Evolutionary conservation across 2,329 filamentous ascomycete species (phyloP), one percentile per base, ranked within the genome.

Genomic region (Paecilomyces variotii): DNA sequence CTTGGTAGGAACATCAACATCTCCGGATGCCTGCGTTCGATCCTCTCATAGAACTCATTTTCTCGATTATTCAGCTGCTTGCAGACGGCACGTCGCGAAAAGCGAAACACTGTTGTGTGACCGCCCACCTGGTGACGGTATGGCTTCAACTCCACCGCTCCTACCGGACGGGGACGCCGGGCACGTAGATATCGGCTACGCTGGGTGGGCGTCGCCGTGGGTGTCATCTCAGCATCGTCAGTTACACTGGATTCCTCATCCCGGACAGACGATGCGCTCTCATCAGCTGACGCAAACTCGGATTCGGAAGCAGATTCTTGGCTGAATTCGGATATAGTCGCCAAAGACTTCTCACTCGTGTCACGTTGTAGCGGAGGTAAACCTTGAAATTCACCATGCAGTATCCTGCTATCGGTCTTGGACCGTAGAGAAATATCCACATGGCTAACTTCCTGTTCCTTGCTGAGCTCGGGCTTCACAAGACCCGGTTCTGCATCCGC

Each of bases 31-130:
- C 90, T 86, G 68, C 85, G 86, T 78, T 99, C 94, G 67, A 97
- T 90, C 57, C 88, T 94, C 76, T 99, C 94, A 74, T 99, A 99
- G 72, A 99, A 99, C 76, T 96, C 91, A 74, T 99, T 99, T 72
- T 99, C 94, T 68, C 93, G 85, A 72, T 96, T 99, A 74, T 96
- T 99, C 69, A 99, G 83, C 76, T 97, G 91, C 76, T 99, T 99
- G 81, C 94, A 99, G 10, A 99, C 92, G 58, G 94, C 94, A 67
- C 92, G 85, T 64, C 91, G 87, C 19, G 94, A 97, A 71, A 99
- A 97, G 50, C 93, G 88, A 83, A 96, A 99, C 35, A 99, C 84
- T 0, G 93, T 97, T 5, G 91, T 97, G 73, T 99, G 94, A 0
- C 94, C 94, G 59, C 94, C 94, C 57, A 99, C 94, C 75, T 99